Evolutionary conservation across 371 early-diverging fungal genomes (phyloP), one percentile per base, ranked within the genome.

Genomic region (Mortierella sp.): DNA sequence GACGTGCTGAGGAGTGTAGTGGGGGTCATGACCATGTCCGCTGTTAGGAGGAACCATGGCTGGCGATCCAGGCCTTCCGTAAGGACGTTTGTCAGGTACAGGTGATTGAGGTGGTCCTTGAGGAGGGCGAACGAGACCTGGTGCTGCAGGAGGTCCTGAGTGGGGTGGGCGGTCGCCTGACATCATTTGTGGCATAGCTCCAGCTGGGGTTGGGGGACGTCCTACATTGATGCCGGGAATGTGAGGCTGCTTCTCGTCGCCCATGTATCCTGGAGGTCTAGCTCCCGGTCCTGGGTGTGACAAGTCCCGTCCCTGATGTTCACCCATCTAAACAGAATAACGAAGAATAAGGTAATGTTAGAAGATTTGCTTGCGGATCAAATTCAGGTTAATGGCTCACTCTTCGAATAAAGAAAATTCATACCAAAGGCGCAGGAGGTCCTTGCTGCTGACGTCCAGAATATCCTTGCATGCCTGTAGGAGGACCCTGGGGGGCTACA

Each of bases 401-500:
- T 40, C 13, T 41, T 26, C n/a, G 0, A 7, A 65, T 7, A 65
- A 24, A 58, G 7, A 11, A 24, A 26, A 43, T 65, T 19, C 64
- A 44, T 74, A 81, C 82, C 64, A 77, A 29, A 24, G 80, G 69
- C 9, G 69, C 71, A 66, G 85, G 85, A 37, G 76, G 74, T 65
- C 78, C 86, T 43, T 34, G 34, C 22, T 82, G 77, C 48, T 68
- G 76, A 53, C 76, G 76, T 0, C 79, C 75, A 53, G 79, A 74
- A 65, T 80, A 86, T 14, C 85, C 80, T 37, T 80, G 86, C 72
- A 86, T 79, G 44, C 84, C 84, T 16, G 84, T 84, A 11, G 85
- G 85, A 8, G 86, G 84, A n/a, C 86, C 86, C 44, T 83, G 83
- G 9, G 86, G 85, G 43, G 80, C 86, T 45, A 79, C 72, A 24